Percentiles rank a stretch among this genome's conserved stretches.
Conservation (phyloP, 2,329 filamentous ascomycete species). For the Scedosporium dehoogii region DNA sequence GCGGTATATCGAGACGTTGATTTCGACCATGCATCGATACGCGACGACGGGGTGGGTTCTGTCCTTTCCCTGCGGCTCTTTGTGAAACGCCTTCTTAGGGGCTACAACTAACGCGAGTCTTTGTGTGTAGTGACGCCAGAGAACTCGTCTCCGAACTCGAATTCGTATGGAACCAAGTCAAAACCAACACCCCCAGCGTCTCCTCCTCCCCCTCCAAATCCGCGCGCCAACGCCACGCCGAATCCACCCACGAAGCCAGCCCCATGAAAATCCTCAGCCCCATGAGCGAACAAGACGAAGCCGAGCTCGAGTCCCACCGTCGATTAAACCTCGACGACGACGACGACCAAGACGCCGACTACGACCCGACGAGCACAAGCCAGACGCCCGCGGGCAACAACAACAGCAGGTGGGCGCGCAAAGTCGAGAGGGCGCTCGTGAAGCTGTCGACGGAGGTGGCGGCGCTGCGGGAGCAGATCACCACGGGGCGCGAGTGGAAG, state of each 20-base stretch:
- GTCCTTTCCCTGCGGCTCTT: no score
- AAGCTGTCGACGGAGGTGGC: constrained; percentile 89
- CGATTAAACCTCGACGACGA: constrained; percentile 31
- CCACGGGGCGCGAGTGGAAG: constrained; percentile 62
- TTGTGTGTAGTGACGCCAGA: constrained; percentile 53
- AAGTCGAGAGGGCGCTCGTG: constrained; percentile 76
- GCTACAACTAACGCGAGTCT: neutral
- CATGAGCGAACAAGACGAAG: constrained; percentile 74
- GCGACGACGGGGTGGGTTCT: constrained; percentile 65
- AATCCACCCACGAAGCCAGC: constrained; percentile 35
- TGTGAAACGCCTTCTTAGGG: neutral
- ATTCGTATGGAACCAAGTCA: constrained; percentile 98
- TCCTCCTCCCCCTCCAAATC: constrained; percentile 44
- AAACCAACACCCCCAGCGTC: constrained; percentile 66
- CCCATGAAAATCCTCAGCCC: constrained; percentile 68
- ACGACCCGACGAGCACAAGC: constrained; percentile 24
- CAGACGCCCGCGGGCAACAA: constrained; percentile 23
- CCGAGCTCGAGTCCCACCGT: constrained; percentile 43
- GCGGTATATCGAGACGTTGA: constrained; percentile 84
- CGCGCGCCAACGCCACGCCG: constrained; percentile 27
- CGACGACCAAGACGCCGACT: constrained; percentile 34
- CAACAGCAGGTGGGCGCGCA: constrained; percentile 59
- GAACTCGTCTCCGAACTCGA: constrained; percentile 92
- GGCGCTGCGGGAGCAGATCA: constrained; percentile 83
- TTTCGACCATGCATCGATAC: constrained; percentile 95